Conservation (phyloP, 768 basidiomycete genomes). For the Trametes coccinea region DNA sequence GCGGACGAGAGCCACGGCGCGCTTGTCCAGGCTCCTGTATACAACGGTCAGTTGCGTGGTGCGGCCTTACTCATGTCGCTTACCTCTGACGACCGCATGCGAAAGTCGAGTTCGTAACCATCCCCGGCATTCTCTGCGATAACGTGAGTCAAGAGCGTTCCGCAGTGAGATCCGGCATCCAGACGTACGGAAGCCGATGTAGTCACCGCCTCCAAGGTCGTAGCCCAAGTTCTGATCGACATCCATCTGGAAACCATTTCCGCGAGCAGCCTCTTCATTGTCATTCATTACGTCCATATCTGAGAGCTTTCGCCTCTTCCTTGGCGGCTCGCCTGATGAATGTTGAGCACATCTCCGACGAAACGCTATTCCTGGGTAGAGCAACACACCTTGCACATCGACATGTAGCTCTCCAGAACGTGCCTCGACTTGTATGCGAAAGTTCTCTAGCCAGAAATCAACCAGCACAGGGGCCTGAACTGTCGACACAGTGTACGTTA, state of each 20-base stretch:
- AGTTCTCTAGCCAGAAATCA: slow-evolving; percentile 74
- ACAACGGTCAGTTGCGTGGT: neutral
- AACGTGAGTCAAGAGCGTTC: neutral
- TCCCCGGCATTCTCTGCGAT: neutral
- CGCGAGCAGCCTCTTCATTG: neutral
- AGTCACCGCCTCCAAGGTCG: slow-evolving; percentile 16
- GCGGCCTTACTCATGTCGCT: neutral
- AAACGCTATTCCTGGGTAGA: neutral
- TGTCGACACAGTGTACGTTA: slow-evolving; percentile 28
- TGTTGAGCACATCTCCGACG: neutral
- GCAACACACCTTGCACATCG: slow-evolving; percentile 37
- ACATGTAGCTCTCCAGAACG: slow-evolving; percentile 48
- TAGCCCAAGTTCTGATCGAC: slow-evolving; percentile 31
- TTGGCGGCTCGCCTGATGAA: slow-evolving; percentile 41
- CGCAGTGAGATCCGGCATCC: neutral
- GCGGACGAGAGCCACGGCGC: slow-evolving; percentile 65
- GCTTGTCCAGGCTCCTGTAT: slow-evolving; percentile 79
- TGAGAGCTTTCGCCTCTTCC: slow-evolving; percentile 50
- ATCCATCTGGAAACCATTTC: slow-evolving; percentile 9
- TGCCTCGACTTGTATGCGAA: slow-evolving; percentile 69
- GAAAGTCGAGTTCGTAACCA: slow-evolving; percentile 26
- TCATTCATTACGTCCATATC: slow-evolving; percentile 11
- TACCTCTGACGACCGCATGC: slow-evolving; percentile 63
- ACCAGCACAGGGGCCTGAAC: slow-evolving; percentile 67
- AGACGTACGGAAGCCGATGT: slow-evolving; percentile 19